Evolutionary conservation across 2,329 filamentous ascomycete genomes (phyloP).

Genomic region (Microascus cirrosus): DNA sequence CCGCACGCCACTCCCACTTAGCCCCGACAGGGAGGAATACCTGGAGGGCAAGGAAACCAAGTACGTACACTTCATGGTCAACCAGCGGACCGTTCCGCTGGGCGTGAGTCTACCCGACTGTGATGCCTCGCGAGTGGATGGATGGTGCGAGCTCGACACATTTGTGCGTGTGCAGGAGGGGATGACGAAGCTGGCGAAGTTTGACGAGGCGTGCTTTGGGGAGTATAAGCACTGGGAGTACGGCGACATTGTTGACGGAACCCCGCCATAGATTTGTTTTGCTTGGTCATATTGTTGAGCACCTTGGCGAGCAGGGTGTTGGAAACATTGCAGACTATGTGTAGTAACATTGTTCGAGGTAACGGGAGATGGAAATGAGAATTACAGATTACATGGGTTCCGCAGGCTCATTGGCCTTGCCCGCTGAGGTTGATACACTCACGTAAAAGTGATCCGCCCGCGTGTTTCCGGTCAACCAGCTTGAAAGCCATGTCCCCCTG

Average conservation of each 20-base stretch:
- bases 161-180: conserved; percentile 53
- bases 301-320: not conserved
- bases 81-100: conserved; percentile 62
- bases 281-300: not conserved
- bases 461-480: too few relatives aligned
- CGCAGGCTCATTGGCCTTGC: not conserved
- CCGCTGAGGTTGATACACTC: not conserved
- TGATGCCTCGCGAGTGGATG: conserved; percentile 50
- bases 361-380: not conserved
- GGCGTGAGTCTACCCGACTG: conserved; percentile 56
- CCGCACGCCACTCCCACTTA: conserved; percentile 51
- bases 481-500: too few relatives aligned
- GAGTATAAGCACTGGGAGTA: conserved; percentile 27
- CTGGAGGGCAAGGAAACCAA: conserved; percentile 41
- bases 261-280: conserved; percentile 12
- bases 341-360: conserved; percentile 2
- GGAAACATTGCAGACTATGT: conserved; percentile 7
- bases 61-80: conserved; percentile 65
- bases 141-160: conserved; percentile 64
- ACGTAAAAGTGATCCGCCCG: not conserved
- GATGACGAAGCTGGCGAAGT: conserved; percentile 47
- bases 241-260: conserved; percentile 26
- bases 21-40: conserved; percentile 42
- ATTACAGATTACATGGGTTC: not conserved
- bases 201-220: conserved; percentile 56